These are phyloP conservation scores for Talaromyces sp. DNA, from an alignment of 2,329 filamentous ascomycete genomes.

Conservation along the genomic window DNA sequence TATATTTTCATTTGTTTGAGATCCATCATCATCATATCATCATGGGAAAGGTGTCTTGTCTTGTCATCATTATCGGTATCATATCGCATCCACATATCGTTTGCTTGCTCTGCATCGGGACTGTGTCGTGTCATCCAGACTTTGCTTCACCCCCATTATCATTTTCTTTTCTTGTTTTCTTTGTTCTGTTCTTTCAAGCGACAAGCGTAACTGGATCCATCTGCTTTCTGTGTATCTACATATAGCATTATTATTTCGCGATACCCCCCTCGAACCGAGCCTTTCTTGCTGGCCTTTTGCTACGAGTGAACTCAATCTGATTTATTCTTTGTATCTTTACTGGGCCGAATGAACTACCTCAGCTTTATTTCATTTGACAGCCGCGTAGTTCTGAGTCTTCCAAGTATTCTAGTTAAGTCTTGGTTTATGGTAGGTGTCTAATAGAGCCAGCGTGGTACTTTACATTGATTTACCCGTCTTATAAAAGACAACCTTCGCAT, in stretches of 20 bases:
- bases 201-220: neutral
- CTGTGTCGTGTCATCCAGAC: slow-evolving; percentile 9
- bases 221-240: slow-evolving; percentile 1
- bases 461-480: too few species aligned
- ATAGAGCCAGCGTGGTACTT: neutral
- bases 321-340: neutral
- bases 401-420: neutral
- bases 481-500: too few species aligned
- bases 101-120: slow-evolving; percentile 6
- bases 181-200: neutral
- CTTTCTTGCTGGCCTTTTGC: slow-evolving; percentile 1
- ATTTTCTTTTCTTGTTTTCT: neutral
- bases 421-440: neutral
- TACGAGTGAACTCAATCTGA: neutral
- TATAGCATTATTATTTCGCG: neutral
- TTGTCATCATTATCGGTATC: neutral
- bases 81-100: neutral
- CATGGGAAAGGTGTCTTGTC: slow-evolving; percentile 11
- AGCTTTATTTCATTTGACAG: neutral
- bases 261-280: neutral
- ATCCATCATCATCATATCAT: slow-evolving; percentile 11
- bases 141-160: neutral
- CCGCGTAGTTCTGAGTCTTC: slow-evolving; percentile 10
- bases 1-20: slow-evolving; percentile 10
- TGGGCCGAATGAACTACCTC: neutral